Percentiles rank a stretch among this genome's conserved stretches.
Conservation (phyloP, 2,329 filamentous ascomycete genomes). For the Neocucurbitaria cava region DNA sequence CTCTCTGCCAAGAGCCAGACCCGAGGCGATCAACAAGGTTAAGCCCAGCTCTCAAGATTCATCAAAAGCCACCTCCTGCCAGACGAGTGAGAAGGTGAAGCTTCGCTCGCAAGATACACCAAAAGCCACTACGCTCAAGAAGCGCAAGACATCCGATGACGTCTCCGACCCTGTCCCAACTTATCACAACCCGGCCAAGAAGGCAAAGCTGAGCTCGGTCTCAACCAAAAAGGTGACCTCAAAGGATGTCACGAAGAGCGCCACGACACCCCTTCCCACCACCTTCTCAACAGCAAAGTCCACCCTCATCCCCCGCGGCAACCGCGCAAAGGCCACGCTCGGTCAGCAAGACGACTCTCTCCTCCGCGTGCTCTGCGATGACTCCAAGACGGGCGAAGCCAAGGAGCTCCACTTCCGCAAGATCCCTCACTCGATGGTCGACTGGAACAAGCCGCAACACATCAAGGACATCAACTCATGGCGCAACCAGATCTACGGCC, state of each 20-base stretch:
- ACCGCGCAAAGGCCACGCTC: slow-evolving; percentile 14
- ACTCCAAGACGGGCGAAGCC: slow-evolving; percentile 3
- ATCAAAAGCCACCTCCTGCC: not conserved
- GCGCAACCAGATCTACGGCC: slow-evolving; percentile 32
- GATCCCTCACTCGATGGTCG: slow-evolving; percentile 18
- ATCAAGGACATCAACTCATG: slow-evolving; percentile 32
- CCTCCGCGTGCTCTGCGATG: slow-evolving; percentile 22
- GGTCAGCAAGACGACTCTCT: slow-evolving; percentile 12
- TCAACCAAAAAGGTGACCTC: not conserved
- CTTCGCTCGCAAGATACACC: not conserved
- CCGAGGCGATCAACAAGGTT: no score
- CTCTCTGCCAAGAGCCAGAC: not conserved
- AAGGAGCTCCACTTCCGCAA: slow-evolving; percentile 27
- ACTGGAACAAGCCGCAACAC: slow-evolving; percentile 24
- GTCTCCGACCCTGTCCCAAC: no score
- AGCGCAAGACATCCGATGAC: not conserved
- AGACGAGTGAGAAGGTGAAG: no score
- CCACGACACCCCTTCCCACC: not conserved
- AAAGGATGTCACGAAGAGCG: not conserved
- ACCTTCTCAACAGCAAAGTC: not conserved
- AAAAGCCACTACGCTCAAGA: not conserved
- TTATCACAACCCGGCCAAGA: not conserved
- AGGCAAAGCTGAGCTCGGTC: not conserved
- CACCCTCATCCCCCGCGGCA: slow-evolving; percentile 13
- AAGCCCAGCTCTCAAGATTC: not conserved